Evolutionary conservation across 176 grass and related monocot species (phyloP), one percentile per base, ranked within the genome.

Genomic region (Musa troglodytarum): DNA sequence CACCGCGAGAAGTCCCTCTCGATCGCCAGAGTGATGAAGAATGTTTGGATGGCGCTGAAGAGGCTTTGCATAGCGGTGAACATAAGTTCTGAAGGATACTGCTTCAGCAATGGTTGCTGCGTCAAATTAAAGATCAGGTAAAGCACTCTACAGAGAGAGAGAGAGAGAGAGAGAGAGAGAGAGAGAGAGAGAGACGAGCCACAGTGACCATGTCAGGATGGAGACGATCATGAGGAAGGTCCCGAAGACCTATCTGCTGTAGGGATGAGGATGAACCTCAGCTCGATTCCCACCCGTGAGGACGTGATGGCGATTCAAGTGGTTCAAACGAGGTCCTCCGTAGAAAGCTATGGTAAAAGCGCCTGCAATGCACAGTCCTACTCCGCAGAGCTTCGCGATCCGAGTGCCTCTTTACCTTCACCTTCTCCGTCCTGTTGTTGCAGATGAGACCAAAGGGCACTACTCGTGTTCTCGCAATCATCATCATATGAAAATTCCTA

Each of bases 31-130:
- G 87, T 87, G 53, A 90, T 53, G 72, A 84, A 10, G 9, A 96
- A 82, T 4, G 87, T 52, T 80, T 96, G 92, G 11, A 88, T 13
- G 58, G 81, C 81, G 15, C 81, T 83, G 78, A 89, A 92, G 21
- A 78, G 9, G 76, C 85, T 86, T 73, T 96, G 85, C n/a, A 92
- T 82, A 23, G 75, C 84, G 25, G 87, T 84, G 65, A 88, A 92
- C 9, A 96, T 79, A 61, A 96, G 86, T 76, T 86, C 88, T 0
- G 93, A 88, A 10, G 89, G 89, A 59, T 89, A 90, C 57, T 88
- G 81, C 53, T 82, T 58, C 79, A 96, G 73, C 75, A 92, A 50
- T 0, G 80, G 81, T 0, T 85, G 87, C 89, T 96, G 76, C 9
- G 10, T 43, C 34, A 43, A 43, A 2, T 49, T 25, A 6, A 43